Evolutionary conservation across 495 filamentous ascomycete species (phyloP).

Genomic region (Talaromyces borbonicus): DNA sequence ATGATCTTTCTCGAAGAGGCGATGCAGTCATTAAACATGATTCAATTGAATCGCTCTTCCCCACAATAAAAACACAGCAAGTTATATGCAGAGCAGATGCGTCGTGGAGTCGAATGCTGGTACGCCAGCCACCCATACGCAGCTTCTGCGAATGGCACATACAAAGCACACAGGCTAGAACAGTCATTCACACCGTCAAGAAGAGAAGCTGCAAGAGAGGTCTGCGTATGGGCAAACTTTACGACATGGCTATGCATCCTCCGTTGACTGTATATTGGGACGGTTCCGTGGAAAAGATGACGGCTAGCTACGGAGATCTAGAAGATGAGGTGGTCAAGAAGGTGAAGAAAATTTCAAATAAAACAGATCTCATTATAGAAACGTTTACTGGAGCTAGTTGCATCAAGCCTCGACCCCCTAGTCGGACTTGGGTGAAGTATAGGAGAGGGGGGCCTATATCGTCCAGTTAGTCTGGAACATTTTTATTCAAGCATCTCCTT

Average conservation of each 20-base stretch:
- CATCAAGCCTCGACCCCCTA: slow-evolving; percentile 1
- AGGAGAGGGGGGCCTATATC: slow-evolving; percentile 1
- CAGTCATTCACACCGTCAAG: not conserved
- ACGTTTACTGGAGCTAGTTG: not conserved
- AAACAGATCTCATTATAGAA: not conserved
- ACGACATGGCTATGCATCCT: not conserved
- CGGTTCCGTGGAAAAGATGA: not conserved
- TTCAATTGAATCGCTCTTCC: not conserved
- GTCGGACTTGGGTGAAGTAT: not conserved
- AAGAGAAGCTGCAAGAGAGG: slow-evolving; percentile 1
- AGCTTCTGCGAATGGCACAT: slow-evolving; percentile 2
- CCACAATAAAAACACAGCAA: not conserved
- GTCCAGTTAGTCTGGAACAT: no score
- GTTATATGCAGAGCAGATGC: not conserved
- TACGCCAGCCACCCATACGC: slow-evolving; percentile 16
- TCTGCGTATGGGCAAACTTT: not conserved
- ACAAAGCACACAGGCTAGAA: not conserved
- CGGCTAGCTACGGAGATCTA: not conserved
- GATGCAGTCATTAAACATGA: not conserved
- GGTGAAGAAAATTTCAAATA: not conserved
- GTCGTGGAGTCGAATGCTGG: slow-evolving; percentile 14
- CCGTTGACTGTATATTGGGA: slow-evolving; percentile 3
- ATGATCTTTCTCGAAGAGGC: not conserved
- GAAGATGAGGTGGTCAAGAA: not conserved
- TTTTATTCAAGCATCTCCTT: no score